Evolutionary conservation across 257 asterid species (phyloP).

Genomic region (Nicotiana noctiflora): DNA sequence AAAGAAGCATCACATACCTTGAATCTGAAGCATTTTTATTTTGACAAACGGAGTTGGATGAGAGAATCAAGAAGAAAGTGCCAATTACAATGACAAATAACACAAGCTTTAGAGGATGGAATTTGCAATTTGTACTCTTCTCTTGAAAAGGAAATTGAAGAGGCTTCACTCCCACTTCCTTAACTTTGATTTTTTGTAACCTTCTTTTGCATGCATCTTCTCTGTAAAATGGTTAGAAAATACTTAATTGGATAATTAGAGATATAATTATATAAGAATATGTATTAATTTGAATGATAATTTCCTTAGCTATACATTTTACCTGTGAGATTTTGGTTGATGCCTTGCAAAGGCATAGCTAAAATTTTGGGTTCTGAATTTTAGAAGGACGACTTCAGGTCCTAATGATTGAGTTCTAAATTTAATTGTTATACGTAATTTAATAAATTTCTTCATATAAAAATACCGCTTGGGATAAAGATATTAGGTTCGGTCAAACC

Average conservation of each 20-base stretch:
- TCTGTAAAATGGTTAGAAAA: constrained; percentile 3
- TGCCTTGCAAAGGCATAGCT: too few species aligned
- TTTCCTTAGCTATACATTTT: background rate
- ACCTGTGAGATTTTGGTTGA: too few species aligned
- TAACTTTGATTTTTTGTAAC: constrained; percentile 41
- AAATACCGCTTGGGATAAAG: too few species aligned
- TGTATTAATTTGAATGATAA: background rate
- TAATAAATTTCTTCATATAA: too few species aligned
- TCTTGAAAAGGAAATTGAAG: constrained; percentile 33
- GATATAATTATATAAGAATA: background rate
- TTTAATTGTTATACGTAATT: too few species aligned
- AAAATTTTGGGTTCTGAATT: too few species aligned
- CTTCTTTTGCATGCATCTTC: constrained; percentile 34
- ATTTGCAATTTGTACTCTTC: constrained; percentile 40
- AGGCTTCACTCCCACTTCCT: constrained; percentile 32
- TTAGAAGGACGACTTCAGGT: too few species aligned
- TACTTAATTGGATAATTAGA: background rate
- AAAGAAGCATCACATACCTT: constrained; percentile 25
- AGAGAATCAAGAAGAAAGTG: constrained; percentile 35
- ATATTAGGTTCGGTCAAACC: too few species aligned
- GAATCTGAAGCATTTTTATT: constrained; percentile 28
- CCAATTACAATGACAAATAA: constrained; percentile 30
- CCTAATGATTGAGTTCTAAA: too few species aligned
- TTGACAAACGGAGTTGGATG: constrained; percentile 48
- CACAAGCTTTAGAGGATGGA: constrained; percentile 45